phyloP scores from a whole-genome alignment of 345 rosid species.

The Ricinus communis region DNA sequence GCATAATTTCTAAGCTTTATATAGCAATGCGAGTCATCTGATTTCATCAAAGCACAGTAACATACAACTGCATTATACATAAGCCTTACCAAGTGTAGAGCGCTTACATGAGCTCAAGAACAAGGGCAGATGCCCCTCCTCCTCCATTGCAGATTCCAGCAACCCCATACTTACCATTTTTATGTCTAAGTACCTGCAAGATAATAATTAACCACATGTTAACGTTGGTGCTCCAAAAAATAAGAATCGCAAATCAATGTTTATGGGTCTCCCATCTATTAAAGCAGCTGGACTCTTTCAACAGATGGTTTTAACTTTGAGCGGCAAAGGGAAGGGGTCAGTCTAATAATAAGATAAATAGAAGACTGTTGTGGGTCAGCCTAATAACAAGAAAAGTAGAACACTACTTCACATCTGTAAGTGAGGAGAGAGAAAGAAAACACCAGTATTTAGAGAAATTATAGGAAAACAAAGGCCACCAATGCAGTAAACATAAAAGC shows the following conservation, averaged over 20 bases:
- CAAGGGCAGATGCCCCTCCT: constrained; percentile 37
- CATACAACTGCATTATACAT: neutral
- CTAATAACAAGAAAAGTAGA: neutral
- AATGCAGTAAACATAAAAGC: neutral
- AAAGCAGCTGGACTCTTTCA: neutral
- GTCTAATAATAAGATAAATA: neutral
- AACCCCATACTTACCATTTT: constrained; percentile 25
- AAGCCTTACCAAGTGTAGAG: constrained; percentile 1
- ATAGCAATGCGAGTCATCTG: too few species aligned
- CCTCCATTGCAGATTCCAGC: constrained; percentile 35
- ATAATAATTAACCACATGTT: neutral
- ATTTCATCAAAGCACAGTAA: too few species aligned
- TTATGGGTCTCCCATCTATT: neutral
- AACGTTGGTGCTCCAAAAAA: neutral
- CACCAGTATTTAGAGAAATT: too few species aligned
- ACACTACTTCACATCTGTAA: neutral
- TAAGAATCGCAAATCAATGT: neutral
- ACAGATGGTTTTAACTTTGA: neutral
- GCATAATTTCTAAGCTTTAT: too few species aligned
- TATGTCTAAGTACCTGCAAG: constrained; percentile 28
- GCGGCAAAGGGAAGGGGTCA: neutral
- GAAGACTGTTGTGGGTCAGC: too few species aligned
- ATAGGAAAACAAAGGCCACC: neutral
- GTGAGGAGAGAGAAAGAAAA: too few species aligned
- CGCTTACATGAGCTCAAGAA: constrained; percentile 27